Percentiles rank a stretch among this genome's conserved stretches.
phyloP scores from a whole-genome alignment of 495 filamentous ascomycete genomes.

The Aspergillus steynii region DNA sequence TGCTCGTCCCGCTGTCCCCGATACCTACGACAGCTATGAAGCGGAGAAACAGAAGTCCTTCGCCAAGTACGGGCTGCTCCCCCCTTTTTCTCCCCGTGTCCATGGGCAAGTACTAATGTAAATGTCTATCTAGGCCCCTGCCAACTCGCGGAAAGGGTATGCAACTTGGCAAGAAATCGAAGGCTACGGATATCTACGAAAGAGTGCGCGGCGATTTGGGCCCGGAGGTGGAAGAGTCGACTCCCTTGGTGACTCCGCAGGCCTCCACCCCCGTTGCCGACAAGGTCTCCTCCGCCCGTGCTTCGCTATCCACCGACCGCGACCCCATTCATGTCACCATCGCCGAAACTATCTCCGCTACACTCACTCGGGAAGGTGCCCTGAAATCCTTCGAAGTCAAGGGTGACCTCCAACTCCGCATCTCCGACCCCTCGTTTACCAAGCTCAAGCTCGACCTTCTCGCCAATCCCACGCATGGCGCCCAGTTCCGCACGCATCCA shows the following conservation, averaged over 20 bases:
- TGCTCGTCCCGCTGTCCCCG: conserved; percentile 65
- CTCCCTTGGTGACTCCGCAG: conserved; percentile 71
- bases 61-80: conserved; percentile 55
- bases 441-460: conserved; percentile 82
- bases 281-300: conserved; percentile 57
- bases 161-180: conserved; percentile 98
- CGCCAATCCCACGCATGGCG: conserved; percentile 71
- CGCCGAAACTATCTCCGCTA: conserved; percentile 83
- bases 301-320: conserved; percentile 66
- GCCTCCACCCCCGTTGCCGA: conserved; percentile 51
- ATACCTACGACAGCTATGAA: conserved; percentile 90
- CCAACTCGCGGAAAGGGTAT: conserved; percentile 92
- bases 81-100: background rate
- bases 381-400: conserved; percentile 82
- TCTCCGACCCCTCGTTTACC: conserved; percentile 81
- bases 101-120: conserved; percentile 16
- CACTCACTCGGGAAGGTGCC: conserved; percentile 80
- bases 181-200: conserved; percentile 94
- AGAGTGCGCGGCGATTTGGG: conserved; percentile 88
- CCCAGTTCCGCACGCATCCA: conserved; percentile 88
- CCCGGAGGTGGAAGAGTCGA: conserved; percentile 71
- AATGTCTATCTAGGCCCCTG: conserved; percentile 47
- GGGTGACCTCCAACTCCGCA: conserved; percentile 86
- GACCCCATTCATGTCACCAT: conserved; percentile 84
- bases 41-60: conserved; percentile 93